A percentile compares a stretch with the other conserved stretches of the same genome.
phyloP scores from a whole-genome alignment of 768 basidiomycete species.

The Suillus subluteus region DNA sequence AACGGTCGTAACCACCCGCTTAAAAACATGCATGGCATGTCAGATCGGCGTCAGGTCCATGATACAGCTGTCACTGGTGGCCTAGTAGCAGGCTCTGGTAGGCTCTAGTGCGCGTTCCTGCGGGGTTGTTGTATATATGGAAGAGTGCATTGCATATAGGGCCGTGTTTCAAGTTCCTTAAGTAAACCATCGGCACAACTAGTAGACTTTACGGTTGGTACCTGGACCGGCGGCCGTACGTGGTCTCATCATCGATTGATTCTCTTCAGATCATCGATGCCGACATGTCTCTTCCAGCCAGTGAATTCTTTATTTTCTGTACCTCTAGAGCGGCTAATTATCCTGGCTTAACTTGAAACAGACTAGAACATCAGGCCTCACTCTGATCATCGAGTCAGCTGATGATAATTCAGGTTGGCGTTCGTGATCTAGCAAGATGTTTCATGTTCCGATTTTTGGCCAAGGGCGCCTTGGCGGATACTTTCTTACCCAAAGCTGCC shows the following conservation, averaged over 20 bases:
- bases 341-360: no score
- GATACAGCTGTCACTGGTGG: neutral
- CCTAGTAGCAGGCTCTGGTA: neutral
- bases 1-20: no score
- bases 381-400: neutral
- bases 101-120: neutral
- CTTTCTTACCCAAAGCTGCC: neutral
- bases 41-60: neutral
- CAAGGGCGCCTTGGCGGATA: neutral
- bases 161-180: neutral
- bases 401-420: neutral
- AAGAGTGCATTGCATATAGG: neutral
- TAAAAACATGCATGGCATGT: neutral
- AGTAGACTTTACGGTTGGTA: no score
- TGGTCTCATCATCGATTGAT: neutral
- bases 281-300: no score
- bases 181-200: neutral
- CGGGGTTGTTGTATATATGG: neutral
- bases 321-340: no score
- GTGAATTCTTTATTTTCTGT: no score
- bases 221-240: no score
- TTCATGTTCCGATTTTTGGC: neutral
- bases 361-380: neutral
- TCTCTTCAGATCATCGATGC: no score
- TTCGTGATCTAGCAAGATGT: neutral